phyloP scores from a whole-genome alignment of 140 eudicot genomes.

The Bidens hawaiensis region DNA sequence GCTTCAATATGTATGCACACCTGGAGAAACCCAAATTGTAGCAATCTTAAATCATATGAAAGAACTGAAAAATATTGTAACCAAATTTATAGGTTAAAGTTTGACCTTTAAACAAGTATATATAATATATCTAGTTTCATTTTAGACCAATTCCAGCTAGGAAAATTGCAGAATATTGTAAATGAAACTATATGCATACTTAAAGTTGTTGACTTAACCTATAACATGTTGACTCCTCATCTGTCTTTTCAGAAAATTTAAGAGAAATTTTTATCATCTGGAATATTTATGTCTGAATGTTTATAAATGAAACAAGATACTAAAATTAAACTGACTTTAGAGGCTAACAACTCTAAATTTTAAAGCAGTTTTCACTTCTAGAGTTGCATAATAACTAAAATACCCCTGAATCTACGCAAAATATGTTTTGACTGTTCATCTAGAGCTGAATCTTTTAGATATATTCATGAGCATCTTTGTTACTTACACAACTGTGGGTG shows the following conservation, averaged over 20 bases:
- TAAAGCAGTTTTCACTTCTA: background rate
- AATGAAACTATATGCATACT: background rate
- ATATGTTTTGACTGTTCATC: background rate
- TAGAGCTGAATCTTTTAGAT: background rate
- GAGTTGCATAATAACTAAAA: background rate
- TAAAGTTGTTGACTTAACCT: background rate
- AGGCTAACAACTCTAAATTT: background rate
- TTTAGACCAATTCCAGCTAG: background rate
- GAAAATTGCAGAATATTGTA: background rate
- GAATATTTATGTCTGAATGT: background rate
- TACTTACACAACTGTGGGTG: background rate
- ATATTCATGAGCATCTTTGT: background rate
- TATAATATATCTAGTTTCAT: background rate
- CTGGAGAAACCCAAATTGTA: constrained; percentile 33
- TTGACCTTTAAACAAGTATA: background rate
- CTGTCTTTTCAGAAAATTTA: background rate
- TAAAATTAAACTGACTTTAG: too few relatives aligned
- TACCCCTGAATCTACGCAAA: background rate
- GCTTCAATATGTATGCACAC: constrained; percentile 95
- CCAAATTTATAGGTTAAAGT: background rate
- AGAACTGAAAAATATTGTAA: constrained; percentile 4
- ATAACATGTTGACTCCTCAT: background rate
- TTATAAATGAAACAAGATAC: background rate
- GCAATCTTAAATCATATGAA: background rate
- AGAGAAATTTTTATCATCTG: too few relatives aligned